A percentile compares a stretch with the other conserved stretches of the same genome.
Evolutionary conservation across 805 yeast species (phyloP).

Genomic region (Ogataea philodendri): DNA sequence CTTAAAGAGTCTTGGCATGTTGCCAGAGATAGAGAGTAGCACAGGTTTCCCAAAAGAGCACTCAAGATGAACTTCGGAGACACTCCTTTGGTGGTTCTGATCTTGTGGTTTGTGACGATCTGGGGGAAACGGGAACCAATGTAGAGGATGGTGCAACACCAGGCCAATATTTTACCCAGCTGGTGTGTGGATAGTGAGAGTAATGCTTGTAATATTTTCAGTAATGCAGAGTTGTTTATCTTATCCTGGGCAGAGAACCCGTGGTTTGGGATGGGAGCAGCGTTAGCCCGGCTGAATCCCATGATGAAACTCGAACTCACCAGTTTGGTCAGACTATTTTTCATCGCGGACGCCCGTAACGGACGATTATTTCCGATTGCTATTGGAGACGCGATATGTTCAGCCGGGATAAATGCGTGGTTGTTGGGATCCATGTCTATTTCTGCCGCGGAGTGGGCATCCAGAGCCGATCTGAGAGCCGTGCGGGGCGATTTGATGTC

Average conservation of each 20-base stretch:
- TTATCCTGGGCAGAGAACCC: slow-evolving; percentile 1
- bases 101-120: slow-evolving; percentile 42
- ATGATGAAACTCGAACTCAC: slow-evolving; percentile 31
- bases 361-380: slow-evolving; percentile 3
- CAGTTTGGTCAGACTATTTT: slow-evolving; percentile 22
- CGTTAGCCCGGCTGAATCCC: slow-evolving; percentile 32
- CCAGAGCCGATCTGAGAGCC: slow-evolving; percentile 23
- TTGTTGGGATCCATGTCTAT: slow-evolving; percentile 1
- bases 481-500: slow-evolving; percentile 27
- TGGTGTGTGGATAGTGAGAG: slow-evolving; percentile 16
- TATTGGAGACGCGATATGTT: slow-evolving; percentile 11
- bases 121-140: slow-evolving; percentile 53
- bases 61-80: slow-evolving; percentile 48
- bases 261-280: slow-evolving; percentile 7
- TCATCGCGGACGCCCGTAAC: slow-evolving; percentile 1
- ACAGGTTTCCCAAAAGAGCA: slow-evolving; percentile 49
- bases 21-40: slow-evolving; percentile 47
- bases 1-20: slow-evolving; percentile 42
- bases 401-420: slow-evolving; percentile 7
- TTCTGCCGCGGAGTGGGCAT: slow-evolving; percentile 6
- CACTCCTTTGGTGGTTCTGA: slow-evolving; percentile 50
- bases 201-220: slow-evolving; percentile 18
- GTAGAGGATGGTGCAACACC: slow-evolving; percentile 51
- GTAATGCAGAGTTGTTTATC: slow-evolving; percentile 26
- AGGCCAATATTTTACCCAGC: slow-evolving; percentile 40